Evolutionary conservation across 1,139 yeast genomes (phyloP).

Genomic region (Magnusiomyces ingens): DNA sequence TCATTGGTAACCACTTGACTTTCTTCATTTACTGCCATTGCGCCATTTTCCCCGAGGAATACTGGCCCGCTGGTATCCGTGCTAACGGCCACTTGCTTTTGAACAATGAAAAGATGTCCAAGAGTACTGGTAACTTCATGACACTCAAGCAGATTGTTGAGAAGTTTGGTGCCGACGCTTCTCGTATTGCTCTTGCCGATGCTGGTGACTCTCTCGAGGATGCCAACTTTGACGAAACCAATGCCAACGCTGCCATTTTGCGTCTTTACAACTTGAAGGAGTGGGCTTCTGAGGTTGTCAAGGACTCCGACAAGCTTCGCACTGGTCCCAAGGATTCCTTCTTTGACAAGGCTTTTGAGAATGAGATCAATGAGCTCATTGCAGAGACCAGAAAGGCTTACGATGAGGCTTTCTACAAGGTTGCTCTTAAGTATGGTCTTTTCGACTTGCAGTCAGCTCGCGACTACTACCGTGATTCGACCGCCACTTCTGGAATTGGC

Average conservation of each 20-base stretch:
- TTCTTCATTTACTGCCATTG: conserved; percentile 90
- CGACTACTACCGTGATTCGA: conserved; percentile 89
- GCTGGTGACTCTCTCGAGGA: conserved; percentile 98
- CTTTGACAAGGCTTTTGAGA: conserved; percentile 84
- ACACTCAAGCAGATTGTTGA: conserved; percentile 76
- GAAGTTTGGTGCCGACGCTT: conserved; percentile 96
- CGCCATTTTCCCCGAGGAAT: conserved; percentile 81
- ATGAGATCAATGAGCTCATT: conserved; percentile 83
- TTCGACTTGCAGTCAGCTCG: conserved; percentile 93
- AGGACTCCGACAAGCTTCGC: conserved; percentile 51
- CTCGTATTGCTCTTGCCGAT: conserved; percentile 96
- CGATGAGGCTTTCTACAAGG: conserved; percentile 69
- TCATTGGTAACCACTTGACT: conserved; percentile 94
- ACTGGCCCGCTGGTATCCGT: conserved; percentile 94
- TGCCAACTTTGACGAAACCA: conserved; percentile 94
- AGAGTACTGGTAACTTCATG: conserved; percentile 95
- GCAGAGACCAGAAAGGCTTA: conserved; percentile 67
- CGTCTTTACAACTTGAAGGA: conserved; percentile 89
- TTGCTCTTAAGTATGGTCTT: conserved; percentile 82
- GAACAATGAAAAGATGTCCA: conserved; percentile 96
- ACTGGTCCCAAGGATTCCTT: conserved; percentile 60
- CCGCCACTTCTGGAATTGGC: conserved; percentile 44
- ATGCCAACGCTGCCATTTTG: conserved; percentile 95
- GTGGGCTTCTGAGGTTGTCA: conserved; percentile 79
- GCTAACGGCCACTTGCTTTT: conserved; percentile 93